Evolutionary conservation across 2,329 filamentous ascomycete genomes (phyloP).

Genomic region (Fusarium sp.): DNA sequence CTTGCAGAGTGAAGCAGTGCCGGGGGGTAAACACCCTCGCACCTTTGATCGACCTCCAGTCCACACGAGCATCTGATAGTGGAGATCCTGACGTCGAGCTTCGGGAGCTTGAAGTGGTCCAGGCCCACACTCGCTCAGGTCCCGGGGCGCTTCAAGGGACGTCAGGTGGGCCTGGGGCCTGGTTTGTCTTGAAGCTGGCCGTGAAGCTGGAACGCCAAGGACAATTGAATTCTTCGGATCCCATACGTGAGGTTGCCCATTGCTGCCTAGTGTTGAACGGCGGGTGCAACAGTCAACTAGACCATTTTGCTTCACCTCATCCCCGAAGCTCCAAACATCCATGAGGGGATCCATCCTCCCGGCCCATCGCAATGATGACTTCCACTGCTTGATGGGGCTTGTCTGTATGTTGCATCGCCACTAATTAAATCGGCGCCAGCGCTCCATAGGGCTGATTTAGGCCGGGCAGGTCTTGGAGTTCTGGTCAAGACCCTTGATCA

Average conservation of each 20-base stretch:
- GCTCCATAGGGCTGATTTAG: slow-evolving; percentile 1
- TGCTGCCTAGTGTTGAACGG: background rate
- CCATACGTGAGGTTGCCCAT: background rate
- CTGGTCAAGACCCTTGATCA: background rate
- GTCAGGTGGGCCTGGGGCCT: background rate
- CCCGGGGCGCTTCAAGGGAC: background rate
- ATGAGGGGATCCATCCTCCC: background rate
- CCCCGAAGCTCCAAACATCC: too few relatives aligned
- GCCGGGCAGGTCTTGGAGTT: background rate
- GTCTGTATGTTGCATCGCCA: background rate
- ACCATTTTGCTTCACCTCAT: background rate
- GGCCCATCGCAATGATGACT: background rate
- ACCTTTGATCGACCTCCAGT: background rate
- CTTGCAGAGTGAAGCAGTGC: background rate
- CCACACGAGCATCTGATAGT: background rate
- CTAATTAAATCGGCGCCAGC: background rate
- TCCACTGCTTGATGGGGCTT: background rate
- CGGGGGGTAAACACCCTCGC: background rate
- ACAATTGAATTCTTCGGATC: background rate
- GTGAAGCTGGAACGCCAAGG: slow-evolving; percentile 3
- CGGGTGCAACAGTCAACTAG: background rate
- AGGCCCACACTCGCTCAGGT: slow-evolving; percentile 1
- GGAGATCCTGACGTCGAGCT: slow-evolving; percentile 13
- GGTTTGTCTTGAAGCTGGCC: background rate
- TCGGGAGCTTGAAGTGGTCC: background rate